phyloP scores from a whole-genome alignment of 371 early-diverging fungal genomes.

The Capillidium rhysosporum region DNA sequence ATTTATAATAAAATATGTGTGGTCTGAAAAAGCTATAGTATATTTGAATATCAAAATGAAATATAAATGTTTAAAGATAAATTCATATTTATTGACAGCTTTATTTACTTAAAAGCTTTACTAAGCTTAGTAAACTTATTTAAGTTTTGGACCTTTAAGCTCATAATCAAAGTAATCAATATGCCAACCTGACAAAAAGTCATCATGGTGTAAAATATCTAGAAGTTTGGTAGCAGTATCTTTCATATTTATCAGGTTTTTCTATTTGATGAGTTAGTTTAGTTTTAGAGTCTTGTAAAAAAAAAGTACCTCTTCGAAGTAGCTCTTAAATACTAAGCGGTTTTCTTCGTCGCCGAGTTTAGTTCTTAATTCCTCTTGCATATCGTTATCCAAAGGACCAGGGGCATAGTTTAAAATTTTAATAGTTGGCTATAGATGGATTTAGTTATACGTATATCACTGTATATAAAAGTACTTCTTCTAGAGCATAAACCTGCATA shows the following conservation, averaged over 20 bases:
- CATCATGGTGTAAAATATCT: conserved; percentile 23
- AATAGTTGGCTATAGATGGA: conserved; percentile 12
- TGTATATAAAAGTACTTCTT: conserved; percentile 12
- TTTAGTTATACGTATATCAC: neutral
- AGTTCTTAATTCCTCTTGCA: conserved; percentile 58
- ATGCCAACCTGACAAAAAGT: conserved; percentile 52
- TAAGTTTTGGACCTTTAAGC: too few species aligned
- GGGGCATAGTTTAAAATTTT: conserved; percentile 75
- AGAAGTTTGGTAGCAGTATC: conserved; percentile 43
- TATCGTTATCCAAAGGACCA: conserved; percentile 73
- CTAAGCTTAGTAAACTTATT: too few species aligned
- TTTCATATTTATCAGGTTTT: conserved; percentile 48
- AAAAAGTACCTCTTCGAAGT: conserved; percentile 29
- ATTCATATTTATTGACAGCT: too few species aligned
- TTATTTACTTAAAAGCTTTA: too few species aligned
- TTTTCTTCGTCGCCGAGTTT: conserved; percentile 52
- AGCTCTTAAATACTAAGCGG: conserved; percentile 26
- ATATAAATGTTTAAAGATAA: too few species aligned
- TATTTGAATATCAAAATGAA: too few species aligned
- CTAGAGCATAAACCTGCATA: conserved; percentile 36
- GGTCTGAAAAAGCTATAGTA: too few species aligned
- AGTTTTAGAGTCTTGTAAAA: conserved; percentile 8
- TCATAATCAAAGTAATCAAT: conserved; percentile 54
- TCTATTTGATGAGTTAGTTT: conserved; percentile 12
- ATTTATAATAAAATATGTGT: too few species aligned